These are phyloP conservation scores for Metschnikowia chrysomelidarum DNA, from an alignment of 805 yeast genomes.

Conservation along the genomic window DNA sequence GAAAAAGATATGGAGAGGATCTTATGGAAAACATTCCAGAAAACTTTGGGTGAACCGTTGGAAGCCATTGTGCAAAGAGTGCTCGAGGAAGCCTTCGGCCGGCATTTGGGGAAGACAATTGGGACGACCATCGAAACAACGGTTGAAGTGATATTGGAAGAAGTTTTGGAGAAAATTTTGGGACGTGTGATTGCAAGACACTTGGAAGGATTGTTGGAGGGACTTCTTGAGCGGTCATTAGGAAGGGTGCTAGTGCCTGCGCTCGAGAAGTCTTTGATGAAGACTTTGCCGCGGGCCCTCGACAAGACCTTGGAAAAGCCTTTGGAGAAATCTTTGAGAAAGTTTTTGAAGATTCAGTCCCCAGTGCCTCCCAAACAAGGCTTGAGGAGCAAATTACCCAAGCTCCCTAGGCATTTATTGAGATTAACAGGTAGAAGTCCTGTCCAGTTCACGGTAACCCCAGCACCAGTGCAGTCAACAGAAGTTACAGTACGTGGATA, in stretches of 20 bases:
- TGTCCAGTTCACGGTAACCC: too few species aligned
- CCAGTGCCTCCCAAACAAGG: too few species aligned
- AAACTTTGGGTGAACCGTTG: constrained; percentile 4
- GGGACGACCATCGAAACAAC: constrained; percentile 4
- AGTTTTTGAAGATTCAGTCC: too few species aligned
- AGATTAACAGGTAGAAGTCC: too few species aligned
- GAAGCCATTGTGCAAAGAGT: constrained; percentile 4
- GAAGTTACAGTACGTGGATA: too few species aligned
- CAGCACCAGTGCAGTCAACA: too few species aligned
- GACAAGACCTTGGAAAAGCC: constrained; percentile 2
- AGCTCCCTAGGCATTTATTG: too few species aligned
- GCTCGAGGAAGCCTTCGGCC: constrained; percentile 6
- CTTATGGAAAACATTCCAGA: constrained; percentile 3
- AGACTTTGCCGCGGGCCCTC: constrained; percentile 1
- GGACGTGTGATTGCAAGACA: constrained; percentile 7
- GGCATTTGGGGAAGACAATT: constrained; percentile 3
- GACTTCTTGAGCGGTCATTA: constrained; percentile 7
- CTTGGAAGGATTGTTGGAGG: constrained; percentile 10
- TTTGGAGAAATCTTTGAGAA: not conserved
- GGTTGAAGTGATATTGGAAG: constrained; percentile 3
- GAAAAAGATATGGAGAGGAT: constrained; percentile 6
- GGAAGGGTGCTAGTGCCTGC: constrained; percentile 7
- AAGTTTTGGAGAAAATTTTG: constrained; percentile 6
- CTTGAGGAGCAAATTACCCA: too few species aligned
- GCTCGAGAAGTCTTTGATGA: constrained; percentile 4